Percentiles rank a stretch among this genome's conserved stretches.
These are phyloP conservation scores for Trichoderma sp. DNA, from an alignment of 2,329 filamentous ascomycete genomes.

Conservation along the genomic window DNA sequence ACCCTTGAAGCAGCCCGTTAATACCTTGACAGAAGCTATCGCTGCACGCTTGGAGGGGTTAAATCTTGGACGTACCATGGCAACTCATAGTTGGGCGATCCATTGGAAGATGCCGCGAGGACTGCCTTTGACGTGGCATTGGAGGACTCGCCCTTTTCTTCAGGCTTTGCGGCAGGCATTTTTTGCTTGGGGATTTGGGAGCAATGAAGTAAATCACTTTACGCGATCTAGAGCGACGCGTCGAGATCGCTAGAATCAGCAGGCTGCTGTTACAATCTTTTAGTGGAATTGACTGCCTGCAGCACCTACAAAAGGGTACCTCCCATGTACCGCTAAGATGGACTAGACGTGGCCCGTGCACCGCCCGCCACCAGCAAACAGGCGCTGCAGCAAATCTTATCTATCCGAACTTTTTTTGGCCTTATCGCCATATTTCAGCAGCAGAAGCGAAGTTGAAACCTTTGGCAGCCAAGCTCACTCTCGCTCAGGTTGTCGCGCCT, in stretches of 20 bases:
- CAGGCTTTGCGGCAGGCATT: conserved; percentile 54
- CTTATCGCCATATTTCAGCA: conserved; percentile 9
- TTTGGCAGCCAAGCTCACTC: neutral
- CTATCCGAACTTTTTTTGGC: conserved; percentile 26
- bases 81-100: conserved; percentile 66
- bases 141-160: conserved; percentile 62
- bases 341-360: conserved; percentile 35
- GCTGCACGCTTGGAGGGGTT: neutral
- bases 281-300: neutral
- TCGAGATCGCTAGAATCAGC: conserved; percentile 27
- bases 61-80: conserved; percentile 62
- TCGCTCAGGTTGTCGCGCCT: neutral
- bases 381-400: conserved; percentile 24
- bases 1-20: conserved; percentile 64
- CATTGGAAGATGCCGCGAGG: conserved; percentile 52
- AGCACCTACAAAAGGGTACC: neutral
- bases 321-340: neutral
- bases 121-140: conserved; percentile 60
- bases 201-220: conserved; percentile 38
- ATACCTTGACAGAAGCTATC: conserved; percentile 26
- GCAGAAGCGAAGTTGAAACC: neutral
- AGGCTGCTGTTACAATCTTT: neutral
- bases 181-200: conserved; percentile 23
- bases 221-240: conserved; percentile 43
- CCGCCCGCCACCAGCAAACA: conserved; percentile 33